These are phyloP conservation scores for Cicer bijugum DNA, from an alignment of 306 rosid species.

Conservation along the genomic window DNA sequence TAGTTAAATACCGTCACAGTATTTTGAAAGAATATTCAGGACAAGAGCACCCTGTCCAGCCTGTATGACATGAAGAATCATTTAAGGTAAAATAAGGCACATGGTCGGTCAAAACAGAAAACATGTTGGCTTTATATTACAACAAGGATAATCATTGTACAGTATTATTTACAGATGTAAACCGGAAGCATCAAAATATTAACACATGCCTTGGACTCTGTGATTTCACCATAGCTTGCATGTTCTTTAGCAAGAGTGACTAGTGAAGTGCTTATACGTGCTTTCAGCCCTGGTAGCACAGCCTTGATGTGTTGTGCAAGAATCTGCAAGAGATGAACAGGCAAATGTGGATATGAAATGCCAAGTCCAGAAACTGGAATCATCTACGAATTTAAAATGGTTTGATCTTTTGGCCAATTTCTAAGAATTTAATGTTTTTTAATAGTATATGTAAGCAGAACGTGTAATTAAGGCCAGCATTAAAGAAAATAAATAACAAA, in stretches of 20 bases:
- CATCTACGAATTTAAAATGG: slow-evolving; percentile 7
- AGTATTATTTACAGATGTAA: slow-evolving; percentile 20
- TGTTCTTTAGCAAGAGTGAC: slow-evolving; percentile 89
- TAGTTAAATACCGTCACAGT: slow-evolving; percentile 71
- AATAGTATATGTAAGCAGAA: slow-evolving; percentile 9
- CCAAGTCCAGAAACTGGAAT: slow-evolving; percentile 32
- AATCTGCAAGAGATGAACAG: slow-evolving; percentile 64
- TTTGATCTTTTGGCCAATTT: slow-evolving; percentile 34
- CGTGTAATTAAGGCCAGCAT: slow-evolving; percentile 12
- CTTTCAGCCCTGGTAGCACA: slow-evolving; percentile 84
- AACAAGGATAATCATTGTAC: slow-evolving; percentile 16
- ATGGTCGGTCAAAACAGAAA: slow-evolving; percentile 22
- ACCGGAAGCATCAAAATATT: slow-evolving; percentile 28
- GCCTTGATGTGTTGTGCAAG: slow-evolving; percentile 81
- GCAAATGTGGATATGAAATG: slow-evolving; percentile 34
- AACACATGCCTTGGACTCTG: slow-evolving; percentile 81
- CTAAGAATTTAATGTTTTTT: slow-evolving; percentile 29
- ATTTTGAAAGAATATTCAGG: slow-evolving; percentile 87
- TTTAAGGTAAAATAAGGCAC: slow-evolving; percentile 28
- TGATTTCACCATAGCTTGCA: slow-evolving; percentile 85
- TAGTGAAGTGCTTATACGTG: slow-evolving; percentile 74
- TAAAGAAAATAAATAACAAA: slow-evolving; percentile 22
- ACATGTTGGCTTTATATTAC: slow-evolving; percentile 37
- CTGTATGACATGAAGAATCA: slow-evolving; percentile 51
- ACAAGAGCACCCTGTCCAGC: slow-evolving; percentile 97